Evolutionary conservation across 345 rosid species (phyloP), one percentile per base, ranked within the genome.

Genomic region (Arabidopsis suecica): DNA sequence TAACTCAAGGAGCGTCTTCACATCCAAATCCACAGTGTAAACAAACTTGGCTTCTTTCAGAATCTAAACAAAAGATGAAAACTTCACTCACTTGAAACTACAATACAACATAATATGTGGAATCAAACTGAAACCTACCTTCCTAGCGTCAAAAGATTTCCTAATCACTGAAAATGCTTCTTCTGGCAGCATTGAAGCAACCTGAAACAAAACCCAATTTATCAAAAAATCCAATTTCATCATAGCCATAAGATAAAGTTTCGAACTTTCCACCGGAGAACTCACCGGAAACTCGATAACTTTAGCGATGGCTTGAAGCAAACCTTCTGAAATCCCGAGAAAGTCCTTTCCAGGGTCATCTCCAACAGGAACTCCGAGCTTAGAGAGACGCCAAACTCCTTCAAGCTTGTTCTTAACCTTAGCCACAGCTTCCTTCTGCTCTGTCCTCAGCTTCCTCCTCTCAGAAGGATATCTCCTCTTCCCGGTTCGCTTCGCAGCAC

Each of bases 141-240:
- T 91, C 76, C 98, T 86, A 20, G 98, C 97, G 67, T 94, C 98
- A 79, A 91, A 94, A 3, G 98, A 91, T 79, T 91, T 94, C 81
- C 98, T 81, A 72, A 90, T 36, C 20, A 94, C 87, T 14, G 90
- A 20, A 81, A 94, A 88, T 11, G 96, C 97, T 80, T 91, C 92
- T 11, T 75, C 72, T 3, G 98, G 97, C 82, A 91, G 69, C 96
- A 94, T 81, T 0, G 97, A 83, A 73, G 97, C 92, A 77, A 94
- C 97, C 98, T 94, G 66, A 4, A 11, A 82, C n/a, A n/a, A n/a
- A 54, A 44, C 53, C 48, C 16, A 50, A 30, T 20, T 28, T 10
- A 7, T 65, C 63, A 74, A 38, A n/a, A 36, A 36, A 1, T 36
- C 5, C 5, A 61, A 7, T 11, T 23, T n/a, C 50, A 44, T 3